Conservation (phyloP, 257 asterid species). For the Scutellaria minor region DNA sequence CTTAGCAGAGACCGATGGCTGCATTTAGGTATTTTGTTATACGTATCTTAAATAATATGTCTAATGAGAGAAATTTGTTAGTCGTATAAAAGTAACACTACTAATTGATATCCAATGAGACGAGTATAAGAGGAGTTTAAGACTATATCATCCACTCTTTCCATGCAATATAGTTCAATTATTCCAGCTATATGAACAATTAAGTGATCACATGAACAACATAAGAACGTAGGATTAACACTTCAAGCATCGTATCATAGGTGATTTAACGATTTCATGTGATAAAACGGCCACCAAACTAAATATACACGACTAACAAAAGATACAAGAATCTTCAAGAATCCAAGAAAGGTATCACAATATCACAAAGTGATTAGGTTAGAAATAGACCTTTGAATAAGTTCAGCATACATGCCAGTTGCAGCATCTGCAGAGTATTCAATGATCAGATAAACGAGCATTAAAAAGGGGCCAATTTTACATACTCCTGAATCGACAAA, state of each 20-base stretch:
- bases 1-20: slow-evolving; percentile 81
- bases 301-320: neutral
- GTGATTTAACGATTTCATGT: neutral
- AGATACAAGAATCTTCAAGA: neutral
- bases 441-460: slow-evolving; percentile 9
- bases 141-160: neutral
- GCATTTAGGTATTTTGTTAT: slow-evolving; percentile 38
- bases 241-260: neutral
- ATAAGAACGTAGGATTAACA: neutral
- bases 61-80: neutral
- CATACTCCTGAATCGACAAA: neutral
- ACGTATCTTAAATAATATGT: neutral
- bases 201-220: neutral
- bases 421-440: slow-evolving; percentile 83
- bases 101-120: too few relatives aligned
- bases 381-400: slow-evolving; percentile 69
- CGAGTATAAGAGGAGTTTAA: neutral
- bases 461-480: slow-evolving; percentile 1
- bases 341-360: slow-evolving; percentile 18
- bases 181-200: neutral
- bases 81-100: too few relatives aligned
- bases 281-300: neutral
- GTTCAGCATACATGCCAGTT: slow-evolving; percentile 90
- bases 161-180: slow-evolving; percentile 2
- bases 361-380: slow-evolving; percentile 23